Percentiles rank a stretch among this genome's conserved stretches.
Conservation (phyloP, 805 yeast genomes). For the Candida coquimbonensis region DNA sequence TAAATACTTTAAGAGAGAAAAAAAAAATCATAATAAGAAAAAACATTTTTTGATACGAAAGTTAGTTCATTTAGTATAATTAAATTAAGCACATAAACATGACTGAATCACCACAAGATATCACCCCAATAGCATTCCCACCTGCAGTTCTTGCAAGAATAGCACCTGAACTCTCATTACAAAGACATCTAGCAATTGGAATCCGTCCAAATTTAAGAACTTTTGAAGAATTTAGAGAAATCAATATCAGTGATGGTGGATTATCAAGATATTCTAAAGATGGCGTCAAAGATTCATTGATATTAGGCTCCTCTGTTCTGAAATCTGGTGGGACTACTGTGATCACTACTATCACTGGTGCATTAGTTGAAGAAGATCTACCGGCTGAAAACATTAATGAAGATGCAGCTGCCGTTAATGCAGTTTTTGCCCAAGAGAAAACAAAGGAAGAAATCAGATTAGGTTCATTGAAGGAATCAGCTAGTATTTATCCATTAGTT, state of each 20-base stretch:
- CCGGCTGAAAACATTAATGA: slow-evolving; percentile 37
- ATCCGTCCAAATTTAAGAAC: slow-evolving; percentile 69
- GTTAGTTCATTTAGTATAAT: neutral
- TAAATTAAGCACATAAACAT: neutral
- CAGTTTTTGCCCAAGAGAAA: slow-evolving; percentile 28
- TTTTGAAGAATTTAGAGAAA: slow-evolving; percentile 63
- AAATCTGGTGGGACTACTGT: slow-evolving; percentile 69
- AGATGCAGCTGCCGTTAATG: slow-evolving; percentile 27
- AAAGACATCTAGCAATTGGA: slow-evolving; percentile 69
- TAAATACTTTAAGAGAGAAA: no score
- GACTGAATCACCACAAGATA: slow-evolving; percentile 4
- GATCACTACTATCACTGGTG: slow-evolving; percentile 65
- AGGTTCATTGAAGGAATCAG: slow-evolving; percentile 24
- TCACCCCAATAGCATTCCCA: slow-evolving; percentile 52
- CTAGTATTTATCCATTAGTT: slow-evolving; percentile 62
- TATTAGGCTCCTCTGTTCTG: slow-evolving; percentile 63
- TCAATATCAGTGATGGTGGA: slow-evolving; percentile 36
- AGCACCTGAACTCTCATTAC: slow-evolving; percentile 78
- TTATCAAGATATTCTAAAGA: slow-evolving; percentile 31
- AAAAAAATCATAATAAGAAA: neutral
- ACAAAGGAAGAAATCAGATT: slow-evolving; percentile 22
- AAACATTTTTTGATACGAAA: neutral
- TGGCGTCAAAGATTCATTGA: slow-evolving; percentile 24
- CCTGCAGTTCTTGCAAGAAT: slow-evolving; percentile 78
- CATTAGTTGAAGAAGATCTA: slow-evolving; percentile 48